Evolutionary conservation across 495 filamentous ascomycete species (phyloP), one percentile per base, ranked within the genome.

Genomic region (Aspergillus baeticus): DNA sequence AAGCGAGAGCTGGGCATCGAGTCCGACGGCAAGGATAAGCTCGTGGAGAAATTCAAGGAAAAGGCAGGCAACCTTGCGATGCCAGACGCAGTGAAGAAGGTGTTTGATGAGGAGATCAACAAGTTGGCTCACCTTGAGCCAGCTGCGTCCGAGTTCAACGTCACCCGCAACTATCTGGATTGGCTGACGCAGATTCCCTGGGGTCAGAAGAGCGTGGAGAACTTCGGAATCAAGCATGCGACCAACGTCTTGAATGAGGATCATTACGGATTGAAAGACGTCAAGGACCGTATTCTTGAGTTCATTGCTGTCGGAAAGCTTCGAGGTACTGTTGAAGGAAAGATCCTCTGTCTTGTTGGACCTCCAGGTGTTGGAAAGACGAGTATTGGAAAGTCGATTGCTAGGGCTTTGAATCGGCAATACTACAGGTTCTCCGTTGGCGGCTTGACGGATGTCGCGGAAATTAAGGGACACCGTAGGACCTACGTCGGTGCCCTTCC

Each of bases 251-350:
- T 99, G 45, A 93, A 99, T 62, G 94, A 98, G 68, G 95, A 99
- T 63, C 95, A 99, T 71, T 88, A 98, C 70, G 95, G 95, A 0
- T 74, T 99, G 37, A 96, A 98, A 68, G 95, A 99, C 71, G 95
- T 99, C 65, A 99, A 99, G 70, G 94, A 98, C 69, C 91, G 95
- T 29, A 99, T 99, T 57, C 77, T 99, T 22, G 95, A 99, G 70
- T 99, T 98, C 69, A 98, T 99, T 64, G 95, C 95, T 2, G 95
- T 99, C 14, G 95, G 95, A 31, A 98, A 98, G 73, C 84, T 99
- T 29, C 88, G 94, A 38, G 95, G 95, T 22, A 96, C 92, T 1
- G 94, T 99, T 3, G 95, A 99, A 71, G 95, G 95, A 63, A 99
- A 99, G 75, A 99, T 99, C 54, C 77, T 99, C 22, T 99, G 95